Base-by-base conservation (phyloP, 2,329 filamentous ascomycete species). In the Verticillium tricorpus region DNA sequence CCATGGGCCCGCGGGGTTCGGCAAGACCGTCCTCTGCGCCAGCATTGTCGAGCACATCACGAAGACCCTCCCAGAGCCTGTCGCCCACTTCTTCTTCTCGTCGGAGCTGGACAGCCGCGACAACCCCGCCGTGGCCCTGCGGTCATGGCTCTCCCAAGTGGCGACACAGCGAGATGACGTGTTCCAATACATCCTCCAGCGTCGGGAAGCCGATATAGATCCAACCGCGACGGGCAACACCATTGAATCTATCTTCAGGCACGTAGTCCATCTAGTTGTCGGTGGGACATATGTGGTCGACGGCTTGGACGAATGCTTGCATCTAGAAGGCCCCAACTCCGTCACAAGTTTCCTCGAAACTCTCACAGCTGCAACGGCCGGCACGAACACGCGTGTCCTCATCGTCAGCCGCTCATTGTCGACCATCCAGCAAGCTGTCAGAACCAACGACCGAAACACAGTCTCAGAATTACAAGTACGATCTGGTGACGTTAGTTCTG, bases 21-120 rank as follows among this genome's bases (percentile, higher is more conserved):
- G 73, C 1, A 77, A 77, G 61, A 77, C 74, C 0, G 52, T 75
- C 1, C 62, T 76, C 0, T 71, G 71, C 59, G 68, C 74, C 1
- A 66, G 61, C 8, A 37, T 77, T 0, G 60, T 73, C 0, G 55
- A 75, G 12, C 40, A 72, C 35, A 15, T 76, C 0, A 56, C 58
- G 0, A 8, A 45, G 0, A 56, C 17, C 0, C 39, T 61, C 0
- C 6, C 61, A 0, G 55, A 55, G 0, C 66, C 67, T 0, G 37
- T 72, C 0, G 68, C 67, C 0, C 65, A 73, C 52, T 76, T 73
- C 63, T 77, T 77, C 52, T 69, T 74, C n/a, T 73, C 72, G 0
- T 71, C 71, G 0, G 67, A 71, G 1, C 52, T 60, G 31, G 65
- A 67, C 22, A 69, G 66, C 35, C 68, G 66, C 9, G 60, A 64